phyloP scores from a whole-genome alignment of 306 rosid genomes.

The Comarum palustre region DNA sequence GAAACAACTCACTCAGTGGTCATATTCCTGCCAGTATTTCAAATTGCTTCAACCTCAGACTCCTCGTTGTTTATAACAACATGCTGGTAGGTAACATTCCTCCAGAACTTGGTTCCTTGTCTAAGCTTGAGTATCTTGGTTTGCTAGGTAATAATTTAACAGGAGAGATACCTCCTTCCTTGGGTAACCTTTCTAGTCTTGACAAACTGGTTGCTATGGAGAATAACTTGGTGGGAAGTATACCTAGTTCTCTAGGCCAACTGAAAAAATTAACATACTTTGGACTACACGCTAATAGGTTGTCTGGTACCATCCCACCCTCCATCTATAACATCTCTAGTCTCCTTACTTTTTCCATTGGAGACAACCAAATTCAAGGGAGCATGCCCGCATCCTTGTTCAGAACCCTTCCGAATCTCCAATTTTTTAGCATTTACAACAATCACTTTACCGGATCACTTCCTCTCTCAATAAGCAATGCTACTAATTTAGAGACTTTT shows the following conservation, averaged over 20 bases:
- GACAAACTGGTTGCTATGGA: accelerated
- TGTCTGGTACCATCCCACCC: conserved; percentile 22
- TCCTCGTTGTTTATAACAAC: too few relatives aligned
- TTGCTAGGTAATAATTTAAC: too few relatives aligned
- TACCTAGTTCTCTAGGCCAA: neutral
- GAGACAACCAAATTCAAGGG: neutral
- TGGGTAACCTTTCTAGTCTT: neutral
- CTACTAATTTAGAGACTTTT: too few relatives aligned
- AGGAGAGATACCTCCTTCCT: neutral
- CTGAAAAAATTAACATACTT: neutral
- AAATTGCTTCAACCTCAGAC: too few relatives aligned
- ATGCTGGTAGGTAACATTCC: too few relatives aligned
- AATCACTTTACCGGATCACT: neutral
- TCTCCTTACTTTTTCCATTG: neutral
- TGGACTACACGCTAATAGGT: too few relatives aligned
- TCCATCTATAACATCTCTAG: conserved; percentile 32
- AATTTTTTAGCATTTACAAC: accelerated
- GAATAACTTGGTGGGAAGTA: neutral
- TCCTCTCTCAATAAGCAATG: conserved; percentile 1
- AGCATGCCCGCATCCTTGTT: neutral
- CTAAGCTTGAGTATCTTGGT: too few relatives aligned
- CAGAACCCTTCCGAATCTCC: neutral
- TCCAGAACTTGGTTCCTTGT: too few relatives aligned
- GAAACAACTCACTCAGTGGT: neutral
- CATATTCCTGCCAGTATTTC: too few relatives aligned